Evolutionary conservation across 306 rosid genomes (phyloP).

Genomic region (Hippophae tibetana): DNA sequence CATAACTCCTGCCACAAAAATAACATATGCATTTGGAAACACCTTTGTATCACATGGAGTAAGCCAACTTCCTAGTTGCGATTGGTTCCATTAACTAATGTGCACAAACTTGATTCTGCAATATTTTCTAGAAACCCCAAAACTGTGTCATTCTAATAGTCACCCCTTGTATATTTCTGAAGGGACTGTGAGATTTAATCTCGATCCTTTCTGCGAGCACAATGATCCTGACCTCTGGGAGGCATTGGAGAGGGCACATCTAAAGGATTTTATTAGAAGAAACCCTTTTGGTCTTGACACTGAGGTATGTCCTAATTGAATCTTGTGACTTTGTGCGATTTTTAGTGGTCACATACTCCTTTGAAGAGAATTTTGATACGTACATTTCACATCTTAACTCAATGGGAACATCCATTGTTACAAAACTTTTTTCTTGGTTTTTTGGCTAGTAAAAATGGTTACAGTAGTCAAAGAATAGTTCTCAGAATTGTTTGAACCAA

Average conservation of each 20-base stretch:
- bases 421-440: not conserved
- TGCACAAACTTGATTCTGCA: not conserved
- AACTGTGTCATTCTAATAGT: slow-evolving; percentile 5
- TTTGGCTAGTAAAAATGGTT: not conserved
- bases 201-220: slow-evolving; percentile 77
- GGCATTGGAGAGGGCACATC: slow-evolving; percentile 74
- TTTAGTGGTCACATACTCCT: not conserved
- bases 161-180: not conserved
- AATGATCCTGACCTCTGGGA: slow-evolving; percentile 83
- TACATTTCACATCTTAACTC: not conserved
- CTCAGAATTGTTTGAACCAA: not conserved
- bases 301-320: slow-evolving; percentile 36
- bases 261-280: slow-evolving; percentile 59
- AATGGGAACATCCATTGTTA: not conserved
- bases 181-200: slow-evolving; percentile 84
- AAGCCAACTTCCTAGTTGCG: not conserved
- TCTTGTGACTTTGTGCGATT: not conserved
- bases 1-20: not conserved
- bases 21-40: not conserved
- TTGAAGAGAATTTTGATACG: not conserved
- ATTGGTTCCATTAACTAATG: not conserved
- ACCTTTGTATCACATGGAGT: not conserved
- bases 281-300: slow-evolving; percentile 72
- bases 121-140: not conserved
- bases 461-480: not conserved